Base-by-base conservation (phyloP, 768 basidiomycete genomes). In the Collybia nuda region DNA sequence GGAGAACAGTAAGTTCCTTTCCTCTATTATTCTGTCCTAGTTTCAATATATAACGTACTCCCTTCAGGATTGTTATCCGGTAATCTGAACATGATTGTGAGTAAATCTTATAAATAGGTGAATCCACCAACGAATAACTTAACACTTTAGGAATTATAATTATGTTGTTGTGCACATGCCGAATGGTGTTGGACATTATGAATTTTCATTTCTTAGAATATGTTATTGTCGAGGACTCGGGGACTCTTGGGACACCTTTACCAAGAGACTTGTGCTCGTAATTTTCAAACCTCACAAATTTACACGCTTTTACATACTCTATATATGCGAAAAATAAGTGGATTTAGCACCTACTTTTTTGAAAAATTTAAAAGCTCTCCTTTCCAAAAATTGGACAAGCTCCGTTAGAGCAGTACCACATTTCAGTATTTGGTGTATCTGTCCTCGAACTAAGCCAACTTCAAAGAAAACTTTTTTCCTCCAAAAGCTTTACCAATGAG, bases 31-130 rank as follows among this genome's bases (percentile, higher is more conserved):
- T 26, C 14, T 29, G 26, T 24, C 38, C 28, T 29, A 6, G 42
- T 15, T 22, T 19, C 21, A 18, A 18, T 21, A 19, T 19, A 39
- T 47, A 18, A 53, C n/a, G 29, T 23, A 17, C 23, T n/a, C 44
- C 21, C 18, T 36, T 32, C 57, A 81, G 80, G 87, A 59, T 67
- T 93, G 55, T 76, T 94, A 42, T 90, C 90, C 39, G 90, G 92
- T 54, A 92, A 90, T 71, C 70, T 93, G 67, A 86, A 82, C 63
- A 88, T 92, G 83, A 92, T 86, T 63, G 85, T 79, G 59, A 47
- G 76, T 67, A 14, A 19, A 15, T 14, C 21, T 29, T 38, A n/a
- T 44, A 6, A 26, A 8, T 15, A 14, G 37, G 22, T 29, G 15
- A 29, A 23, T 32, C 44, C 11, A 40, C 37, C 44, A 18, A 38